phyloP scores from a whole-genome alignment of 306 rosid genomes.

The Vigna angularis region DNA sequence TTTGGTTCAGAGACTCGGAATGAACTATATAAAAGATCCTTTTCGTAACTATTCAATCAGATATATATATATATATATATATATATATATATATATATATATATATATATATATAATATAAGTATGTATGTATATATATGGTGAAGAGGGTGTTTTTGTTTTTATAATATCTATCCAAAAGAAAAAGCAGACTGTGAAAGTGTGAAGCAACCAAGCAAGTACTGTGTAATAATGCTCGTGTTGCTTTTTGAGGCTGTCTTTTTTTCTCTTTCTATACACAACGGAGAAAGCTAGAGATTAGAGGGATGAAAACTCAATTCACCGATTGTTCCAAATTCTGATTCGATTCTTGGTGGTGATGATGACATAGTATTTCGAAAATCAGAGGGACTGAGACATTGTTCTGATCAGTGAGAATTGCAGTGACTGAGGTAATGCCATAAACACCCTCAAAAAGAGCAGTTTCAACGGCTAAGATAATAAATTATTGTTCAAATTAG shows the following conservation, averaged over 20 bases:
- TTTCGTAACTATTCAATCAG: conserved; percentile 52
- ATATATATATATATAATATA: background rate
- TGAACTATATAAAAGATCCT: conserved; percentile 53
- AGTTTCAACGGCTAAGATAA: conserved; percentile 43
- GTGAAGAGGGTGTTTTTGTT: conserved; percentile 7
- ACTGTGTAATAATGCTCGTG: conserved; percentile 30
- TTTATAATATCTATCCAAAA: conserved; percentile 35
- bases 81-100: conserved; percentile 22
- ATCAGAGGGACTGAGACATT: conserved; percentile 64
- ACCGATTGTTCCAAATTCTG: conserved; percentile 56
- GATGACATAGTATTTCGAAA: conserved; percentile 61
- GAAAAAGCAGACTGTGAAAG: conserved; percentile 20
- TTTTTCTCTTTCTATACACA: conserved; percentile 1
- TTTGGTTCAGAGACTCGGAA: conserved; percentile 29
- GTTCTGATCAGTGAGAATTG: conserved; percentile 57
- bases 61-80: conserved; percentile 30
- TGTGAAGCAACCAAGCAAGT: conserved; percentile 30
- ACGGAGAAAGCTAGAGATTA: conserved; percentile 27
- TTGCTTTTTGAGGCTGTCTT: conserved; percentile 22
- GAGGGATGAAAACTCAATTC: conserved; percentile 55
- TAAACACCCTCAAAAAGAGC: background rate
- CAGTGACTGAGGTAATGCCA: background rate
- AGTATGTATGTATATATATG: background rate
- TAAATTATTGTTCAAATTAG: background rate
- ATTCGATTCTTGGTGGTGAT: conserved; percentile 67